A percentile compares a stretch with the other conserved stretches of the same genome.
Conservation (phyloP, 768 basidiomycete species). For the Termitomyces sp. region DNA sequence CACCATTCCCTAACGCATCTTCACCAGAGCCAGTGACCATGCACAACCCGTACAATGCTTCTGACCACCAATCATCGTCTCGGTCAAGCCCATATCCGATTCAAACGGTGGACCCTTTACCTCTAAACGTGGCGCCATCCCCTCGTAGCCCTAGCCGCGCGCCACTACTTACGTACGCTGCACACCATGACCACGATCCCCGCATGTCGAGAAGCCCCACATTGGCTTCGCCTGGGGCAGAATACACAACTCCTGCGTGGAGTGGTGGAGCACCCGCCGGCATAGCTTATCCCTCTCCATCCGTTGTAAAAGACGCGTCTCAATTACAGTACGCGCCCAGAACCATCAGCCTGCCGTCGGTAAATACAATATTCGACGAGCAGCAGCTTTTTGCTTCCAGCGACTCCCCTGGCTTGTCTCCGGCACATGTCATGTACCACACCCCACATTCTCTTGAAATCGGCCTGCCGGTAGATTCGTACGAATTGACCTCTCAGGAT, state of each 20-base stretch:
- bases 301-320: neutral
- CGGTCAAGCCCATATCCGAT: neutral
- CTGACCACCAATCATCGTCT: neutral
- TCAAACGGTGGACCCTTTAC: neutral
- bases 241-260: constrained; percentile 1
- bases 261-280: neutral
- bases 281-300: neutral
- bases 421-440: neutral
- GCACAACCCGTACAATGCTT: constrained; percentile 37
- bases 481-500: constrained; percentile 17
- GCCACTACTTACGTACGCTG: neutral
- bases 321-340: constrained; percentile 3
- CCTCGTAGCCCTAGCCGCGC: neutral
- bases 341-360: constrained; percentile 9
- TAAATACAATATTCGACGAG: constrained; percentile 14
- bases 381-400: constrained; percentile 3
- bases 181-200: neutral
- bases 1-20: constrained; percentile 6
- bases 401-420: neutral
- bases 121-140: neutral
- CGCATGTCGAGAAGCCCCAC: neutral
- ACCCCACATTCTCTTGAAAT: constrained; percentile 1
- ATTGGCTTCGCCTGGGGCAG: neutral
- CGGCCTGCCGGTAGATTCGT: constrained; percentile 8
- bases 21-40: constrained; percentile 35